Evolutionary conservation across 495 filamentous ascomycete genomes (phyloP).

Genomic region (Immersiella caudata): DNA sequence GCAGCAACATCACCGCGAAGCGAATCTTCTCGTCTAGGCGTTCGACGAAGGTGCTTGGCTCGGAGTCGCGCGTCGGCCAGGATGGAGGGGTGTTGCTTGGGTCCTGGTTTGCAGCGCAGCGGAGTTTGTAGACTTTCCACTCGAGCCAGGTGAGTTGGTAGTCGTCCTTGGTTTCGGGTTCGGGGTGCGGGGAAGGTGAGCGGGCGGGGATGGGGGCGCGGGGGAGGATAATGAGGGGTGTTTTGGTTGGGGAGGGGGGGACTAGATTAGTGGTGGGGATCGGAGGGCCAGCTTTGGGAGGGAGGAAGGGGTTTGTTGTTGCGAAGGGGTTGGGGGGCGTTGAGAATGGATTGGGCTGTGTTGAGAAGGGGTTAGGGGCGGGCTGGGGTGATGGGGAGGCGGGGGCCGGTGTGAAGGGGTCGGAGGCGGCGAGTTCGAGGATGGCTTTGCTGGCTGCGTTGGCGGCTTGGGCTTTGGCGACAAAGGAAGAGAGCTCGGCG

Average conservation of each 20-base stretch:
- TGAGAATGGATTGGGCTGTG: neutral
- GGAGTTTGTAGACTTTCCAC: neutral
- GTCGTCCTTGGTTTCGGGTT: neutral
- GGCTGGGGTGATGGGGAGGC: neutral
- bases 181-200: conserved; percentile 2
- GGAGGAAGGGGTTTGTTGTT: neutral
- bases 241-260: neutral
- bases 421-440: neutral
- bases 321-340: neutral
- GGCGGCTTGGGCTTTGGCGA: neutral
- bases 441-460: neutral
- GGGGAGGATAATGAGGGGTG: neutral
- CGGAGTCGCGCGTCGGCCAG: neutral
- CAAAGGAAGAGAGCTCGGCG: neutral
- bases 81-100: neutral
- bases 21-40: neutral
- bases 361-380: neutral
- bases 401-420: neutral
- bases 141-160: neutral
- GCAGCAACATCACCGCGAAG: neutral
- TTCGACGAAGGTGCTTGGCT: neutral
- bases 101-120: no score
- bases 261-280: neutral
- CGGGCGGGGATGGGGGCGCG: neutral
- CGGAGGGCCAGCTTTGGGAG: neutral